Evolutionary conservation across 331 rosid species (phyloP), one percentile per base, ranked within the genome.

Genomic region (Phaseolus coccineus): DNA sequence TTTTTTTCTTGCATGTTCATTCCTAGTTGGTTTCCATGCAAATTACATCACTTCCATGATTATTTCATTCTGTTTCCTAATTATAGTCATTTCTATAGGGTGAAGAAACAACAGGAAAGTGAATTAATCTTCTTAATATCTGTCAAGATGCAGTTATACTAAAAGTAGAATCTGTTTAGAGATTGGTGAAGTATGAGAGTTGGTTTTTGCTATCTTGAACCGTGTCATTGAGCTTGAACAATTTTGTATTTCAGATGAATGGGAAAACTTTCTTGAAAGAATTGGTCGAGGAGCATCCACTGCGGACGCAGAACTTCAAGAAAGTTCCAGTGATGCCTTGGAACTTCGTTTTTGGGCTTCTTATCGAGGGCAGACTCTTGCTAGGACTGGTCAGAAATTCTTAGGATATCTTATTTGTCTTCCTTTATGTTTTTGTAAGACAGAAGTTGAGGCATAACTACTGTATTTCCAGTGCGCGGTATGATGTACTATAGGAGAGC

Each of bases 261-360:
- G 98, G 99, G 91, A 89, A 42, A 95, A 95, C 65, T 93, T 95
- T 79, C 87, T 95, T 85, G 97, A 95, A 83, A 87, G 99, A 84
- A 93, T 95, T 80, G 99, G 94, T 73, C 91, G 92, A 42, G 87
- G 80, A 42, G 89, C 77, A 40, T 84, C 90, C 69, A 93, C 98
- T 51, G 91, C 81, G 64, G 99, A 90, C 69, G 88, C 74, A 9
- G 99, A 95, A 71, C 88, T 93, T 62, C 97, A 91, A 73, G 86
- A 91, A 74, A 90, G 81, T 81, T 80, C 93, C 27, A 90, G 90
- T 35, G 97, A 95, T 85, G 37, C 88, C 71, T 79, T 95, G 87
- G 99, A 95, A 88, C 99, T 93, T 79, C 96, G 99, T n/a, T 91
- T 95, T 81, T 95, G 99, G 99, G 98, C 78, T 53, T 95, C 99